Evolutionary conservation across 495 filamentous ascomycete genomes (phyloP), one percentile per base, ranked within the genome.

Genomic region (Extremus antarcticus): DNA sequence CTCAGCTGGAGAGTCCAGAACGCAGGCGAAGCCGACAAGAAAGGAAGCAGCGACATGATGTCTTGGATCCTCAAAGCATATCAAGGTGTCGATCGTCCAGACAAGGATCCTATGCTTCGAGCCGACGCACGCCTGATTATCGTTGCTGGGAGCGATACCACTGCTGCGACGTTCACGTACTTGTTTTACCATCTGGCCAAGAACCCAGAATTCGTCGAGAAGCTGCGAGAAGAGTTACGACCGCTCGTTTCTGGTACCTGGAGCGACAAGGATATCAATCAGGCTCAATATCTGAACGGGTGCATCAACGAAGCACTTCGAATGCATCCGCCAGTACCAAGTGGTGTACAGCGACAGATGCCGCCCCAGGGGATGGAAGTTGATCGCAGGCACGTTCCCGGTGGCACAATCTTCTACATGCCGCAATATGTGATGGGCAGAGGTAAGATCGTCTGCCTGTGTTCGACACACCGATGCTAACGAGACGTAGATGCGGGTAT

Each of bases 291-390:
- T 53, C 58, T 83, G 16, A 73, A 76, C 54, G 65, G 68, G n/a
- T 68, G 76, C 25, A 78, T 79, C 56, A 70, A 73, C 20, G 79
- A 85, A 61, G 70, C 78, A 0, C 63, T 83, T 25, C 69, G 79
- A 0, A 59, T 83, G 4, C 71, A 80, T 55, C 69, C 73, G 1
- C 73, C 76, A 7, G 72, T 74, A 0, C 69, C 73, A 1, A 66
- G 66, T 20, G 76, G 63, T 3, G 65, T 73, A n/a, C 66, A 66
- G 19, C 69, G 80, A 7, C 51, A 60, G 13, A 75, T 71, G 0
- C 73, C 76, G 0, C 68, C 70, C 0, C 66, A 74, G 50, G 77
- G 77, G 0, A 63, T 79, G 17, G 57, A 53, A 13, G 65, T 79
- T 8, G 74, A 69, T 20, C 73, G 70, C 0, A 46, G 58, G 0